These are phyloP conservation scores for Fraxinus baroniana DNA, from an alignment of 305 asterid genomes.

Conservation along the genomic window DNA sequence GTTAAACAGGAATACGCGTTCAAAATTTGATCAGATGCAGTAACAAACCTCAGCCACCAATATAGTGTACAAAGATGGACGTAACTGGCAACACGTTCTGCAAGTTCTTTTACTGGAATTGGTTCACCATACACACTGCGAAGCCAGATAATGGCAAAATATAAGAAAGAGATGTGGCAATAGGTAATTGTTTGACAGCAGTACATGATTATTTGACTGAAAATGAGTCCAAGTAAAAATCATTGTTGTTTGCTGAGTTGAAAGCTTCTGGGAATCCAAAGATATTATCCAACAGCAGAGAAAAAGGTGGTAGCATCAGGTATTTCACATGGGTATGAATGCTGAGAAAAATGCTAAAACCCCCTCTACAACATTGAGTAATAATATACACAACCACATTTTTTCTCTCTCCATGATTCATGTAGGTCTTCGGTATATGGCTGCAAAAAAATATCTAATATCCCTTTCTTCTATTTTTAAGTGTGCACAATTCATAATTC, in stretches of 20 bases:
- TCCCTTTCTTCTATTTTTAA: not conserved
- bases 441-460: not conserved
- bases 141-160: not conserved
- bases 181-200: not conserved
- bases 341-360: not conserved
- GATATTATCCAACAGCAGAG: not conserved
- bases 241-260: not conserved
- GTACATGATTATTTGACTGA: not conserved
- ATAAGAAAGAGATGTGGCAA: constrained; percentile 9
- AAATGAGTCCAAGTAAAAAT: not conserved
- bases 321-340: not conserved
- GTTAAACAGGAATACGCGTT: not conserved
- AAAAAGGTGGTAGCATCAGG: not conserved
- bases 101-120: constrained; percentile 92
- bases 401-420: not conserved
- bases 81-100: constrained; percentile 91
- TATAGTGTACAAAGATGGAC: constrained; percentile 95
- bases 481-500: not conserved
- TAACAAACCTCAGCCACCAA: constrained; percentile 97
- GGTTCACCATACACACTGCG: constrained; percentile 83
- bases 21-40: not conserved
- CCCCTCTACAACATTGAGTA: not conserved
- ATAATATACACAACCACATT: not conserved
- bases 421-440: not conserved
- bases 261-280: not conserved